A percentile compares a stretch with the other conserved stretches of the same genome.
These are phyloP conservation scores for Suillus decipiens DNA, from an alignment of 768 basidiomycete genomes.

Conservation along the genomic window DNA sequence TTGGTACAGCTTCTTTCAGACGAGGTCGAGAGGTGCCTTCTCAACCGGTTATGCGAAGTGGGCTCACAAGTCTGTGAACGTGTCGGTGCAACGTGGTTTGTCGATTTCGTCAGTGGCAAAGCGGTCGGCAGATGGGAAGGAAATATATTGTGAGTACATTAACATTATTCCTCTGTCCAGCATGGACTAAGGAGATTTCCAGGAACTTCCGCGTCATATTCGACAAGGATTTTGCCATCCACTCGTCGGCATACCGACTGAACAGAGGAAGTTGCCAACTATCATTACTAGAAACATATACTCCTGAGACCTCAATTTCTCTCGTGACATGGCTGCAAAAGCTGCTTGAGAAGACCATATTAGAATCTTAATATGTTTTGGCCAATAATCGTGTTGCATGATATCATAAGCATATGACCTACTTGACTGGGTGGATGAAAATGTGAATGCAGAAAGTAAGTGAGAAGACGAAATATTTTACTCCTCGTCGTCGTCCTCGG, in stretches of 20 bases:
- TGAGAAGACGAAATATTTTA: slow-evolving; percentile 36
- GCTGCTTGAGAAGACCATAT: slow-evolving; percentile 45
- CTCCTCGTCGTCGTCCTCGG: slow-evolving; percentile 54
- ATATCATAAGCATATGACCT: slow-evolving; percentile 22
- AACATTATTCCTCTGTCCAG: background rate
- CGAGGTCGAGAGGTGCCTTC: slow-evolving; percentile 72
- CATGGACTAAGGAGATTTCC: slow-evolving; percentile 9
- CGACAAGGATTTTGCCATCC: slow-evolving; percentile 48
- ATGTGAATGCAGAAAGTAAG: background rate
- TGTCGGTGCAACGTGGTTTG: slow-evolving; percentile 69
- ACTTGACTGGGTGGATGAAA: slow-evolving; percentile 15
- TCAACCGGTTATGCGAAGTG: slow-evolving; percentile 67
- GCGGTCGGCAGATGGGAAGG: slow-evolving; percentile 80
- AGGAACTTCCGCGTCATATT: slow-evolving; percentile 69
- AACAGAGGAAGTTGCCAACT: slow-evolving; percentile 45
- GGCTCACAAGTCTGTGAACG: slow-evolving; percentile 57
- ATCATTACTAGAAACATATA: slow-evolving; percentile 42
- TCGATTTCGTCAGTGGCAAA: slow-evolving; percentile 65
- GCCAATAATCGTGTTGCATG: slow-evolving; percentile 17
- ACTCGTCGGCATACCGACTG: slow-evolving; percentile 60
- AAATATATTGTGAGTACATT: slow-evolving; percentile 61
- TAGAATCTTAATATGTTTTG: slow-evolving; percentile 19
- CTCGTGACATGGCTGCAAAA: slow-evolving; percentile 58
- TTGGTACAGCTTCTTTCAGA: slow-evolving; percentile 72
- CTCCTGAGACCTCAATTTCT: slow-evolving; percentile 31